Evolutionary conservation across 2,329 filamentous ascomycete genomes (phyloP).

Genomic region (Fragosphaeria purpurea): DNA sequence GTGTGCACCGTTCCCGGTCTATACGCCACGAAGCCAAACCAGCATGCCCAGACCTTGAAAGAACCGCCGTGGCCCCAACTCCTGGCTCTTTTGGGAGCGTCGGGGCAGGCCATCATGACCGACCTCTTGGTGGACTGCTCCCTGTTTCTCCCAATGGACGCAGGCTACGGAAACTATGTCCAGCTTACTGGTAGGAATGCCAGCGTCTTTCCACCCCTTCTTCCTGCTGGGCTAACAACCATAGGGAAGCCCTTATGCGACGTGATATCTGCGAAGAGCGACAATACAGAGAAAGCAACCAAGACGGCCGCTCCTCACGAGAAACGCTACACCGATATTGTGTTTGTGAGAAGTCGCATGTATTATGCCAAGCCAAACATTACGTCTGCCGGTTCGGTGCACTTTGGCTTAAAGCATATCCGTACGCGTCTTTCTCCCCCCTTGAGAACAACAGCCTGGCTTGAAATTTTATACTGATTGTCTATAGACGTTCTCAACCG

Average conservation of each 20-base stretch:
- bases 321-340: conserved; percentile 46
- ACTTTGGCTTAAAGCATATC: conserved; percentile 68
- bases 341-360: conserved; percentile 73
- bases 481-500: conserved; percentile 70
- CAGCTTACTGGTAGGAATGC: conserved; percentile 64
- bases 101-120: conserved; percentile 68
- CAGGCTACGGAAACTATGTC: conserved; percentile 55
- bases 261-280: background rate
- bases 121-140: conserved; percentile 68
- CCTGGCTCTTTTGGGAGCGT: conserved; percentile 61
- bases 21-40: conserved; percentile 54
- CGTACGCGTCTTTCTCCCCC: conserved; percentile 45
- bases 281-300: too few species aligned
- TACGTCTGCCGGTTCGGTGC: conserved; percentile 56
- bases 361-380: conserved; percentile 70
- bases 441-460: background rate
- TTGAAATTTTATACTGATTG: conserved; percentile 10
- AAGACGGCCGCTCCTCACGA: background rate
- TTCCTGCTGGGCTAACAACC: background rate
- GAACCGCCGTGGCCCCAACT: conserved; percentile 64
- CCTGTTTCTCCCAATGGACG: conserved; percentile 56
- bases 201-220: background rate
- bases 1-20: conserved; percentile 51
- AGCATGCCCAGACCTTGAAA: conserved; percentile 60
- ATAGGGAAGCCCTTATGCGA: conserved; percentile 9